phyloP scores from a whole-genome alignment of 108 stramenopile genomes.

The Schizochytrium sp. region DNA sequence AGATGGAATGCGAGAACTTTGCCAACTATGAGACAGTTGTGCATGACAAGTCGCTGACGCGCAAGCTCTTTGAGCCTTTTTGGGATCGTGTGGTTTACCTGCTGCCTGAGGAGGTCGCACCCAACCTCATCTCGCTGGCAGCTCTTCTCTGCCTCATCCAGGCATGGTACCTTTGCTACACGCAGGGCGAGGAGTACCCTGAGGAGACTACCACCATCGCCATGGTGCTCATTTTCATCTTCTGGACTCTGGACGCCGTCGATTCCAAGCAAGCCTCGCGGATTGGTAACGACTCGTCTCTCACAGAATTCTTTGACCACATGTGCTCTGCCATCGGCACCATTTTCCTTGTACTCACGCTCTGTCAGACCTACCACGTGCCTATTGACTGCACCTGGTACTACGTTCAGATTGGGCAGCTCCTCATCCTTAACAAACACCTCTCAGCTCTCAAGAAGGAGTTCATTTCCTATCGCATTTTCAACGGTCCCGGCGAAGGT shows the following conservation, averaged over 20 bases:
- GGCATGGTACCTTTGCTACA: constrained; percentile 85
- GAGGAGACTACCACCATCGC: constrained; percentile 83
- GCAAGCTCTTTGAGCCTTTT: constrained; percentile 73
- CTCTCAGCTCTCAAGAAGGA: constrained; percentile 86
- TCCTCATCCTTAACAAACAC: constrained; percentile 87
- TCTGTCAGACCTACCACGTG: constrained; percentile 83
- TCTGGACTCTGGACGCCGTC: constrained; percentile 81
- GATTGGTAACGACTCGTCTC: constrained; percentile 84
- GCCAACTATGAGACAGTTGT: constrained; percentile 84
- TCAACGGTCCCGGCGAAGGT: constrained; percentile 88
- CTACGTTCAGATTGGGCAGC: constrained; percentile 84
- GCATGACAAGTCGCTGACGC: constrained; percentile 81
- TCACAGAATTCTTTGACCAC: constrained; percentile 89
- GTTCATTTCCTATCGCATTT: constrained; percentile 84
- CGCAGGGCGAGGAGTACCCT: constrained; percentile 81
- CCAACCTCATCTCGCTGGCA: constrained; percentile 83
- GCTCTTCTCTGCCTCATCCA: constrained; percentile 82
- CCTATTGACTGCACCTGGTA: constrained; percentile 84
- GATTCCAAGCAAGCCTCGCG: constrained; percentile 83
- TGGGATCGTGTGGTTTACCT: constrained; percentile 77
- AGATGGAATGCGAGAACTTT: constrained; percentile 84
- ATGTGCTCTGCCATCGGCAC: constrained; percentile 84
- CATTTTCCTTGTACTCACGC: constrained; percentile 84
- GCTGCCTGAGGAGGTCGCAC: constrained; percentile 84
- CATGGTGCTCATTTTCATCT: constrained; percentile 80